These are phyloP conservation scores for Dissophora globulifera DNA, from an alignment of 192 early-diverging fungal genomes.

Conservation along the genomic window DNA sequence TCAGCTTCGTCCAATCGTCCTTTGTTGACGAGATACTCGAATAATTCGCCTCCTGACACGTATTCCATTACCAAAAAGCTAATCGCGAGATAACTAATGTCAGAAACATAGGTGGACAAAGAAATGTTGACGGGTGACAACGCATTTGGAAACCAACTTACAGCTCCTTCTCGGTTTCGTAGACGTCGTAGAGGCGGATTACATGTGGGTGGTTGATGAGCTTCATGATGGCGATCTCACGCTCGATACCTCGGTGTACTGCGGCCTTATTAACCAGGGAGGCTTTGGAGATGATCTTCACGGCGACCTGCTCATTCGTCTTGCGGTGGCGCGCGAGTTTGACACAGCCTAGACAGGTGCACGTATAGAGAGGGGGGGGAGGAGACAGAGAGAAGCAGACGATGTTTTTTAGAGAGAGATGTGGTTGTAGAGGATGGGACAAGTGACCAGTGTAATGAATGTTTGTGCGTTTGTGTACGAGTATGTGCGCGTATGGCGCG, in stretches of 20 bases:
- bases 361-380: neutral
- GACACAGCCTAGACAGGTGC: constrained; percentile 52
- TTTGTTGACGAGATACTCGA: constrained; percentile 74
- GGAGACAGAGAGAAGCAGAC: neutral
- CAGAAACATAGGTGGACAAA: neutral
- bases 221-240: constrained; percentile 68
- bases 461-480: neutral
- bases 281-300: constrained; percentile 66
- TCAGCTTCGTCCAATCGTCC: constrained; percentile 58
- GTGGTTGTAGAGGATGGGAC: neutral
- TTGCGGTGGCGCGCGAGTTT: constrained; percentile 63
- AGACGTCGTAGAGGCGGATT: constrained; percentile 61
- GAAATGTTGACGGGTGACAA: neutral
- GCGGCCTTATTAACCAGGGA: constrained; percentile 57
- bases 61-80: constrained; percentile 73
- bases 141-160: constrained; percentile 11
- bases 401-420: neutral
- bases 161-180: constrained; percentile 57
- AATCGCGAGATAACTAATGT: neutral
- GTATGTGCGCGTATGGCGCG: neutral
- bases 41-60: constrained; percentile 78
- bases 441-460: too few species aligned
- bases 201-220: constrained; percentile 65
- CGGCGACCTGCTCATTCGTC: constrained; percentile 65
- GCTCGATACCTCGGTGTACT: constrained; percentile 60